phyloP scores from a whole-genome alignment of 1,284 basidiomycete species.

The Cutaneotrichosporon dermatis region DNA sequence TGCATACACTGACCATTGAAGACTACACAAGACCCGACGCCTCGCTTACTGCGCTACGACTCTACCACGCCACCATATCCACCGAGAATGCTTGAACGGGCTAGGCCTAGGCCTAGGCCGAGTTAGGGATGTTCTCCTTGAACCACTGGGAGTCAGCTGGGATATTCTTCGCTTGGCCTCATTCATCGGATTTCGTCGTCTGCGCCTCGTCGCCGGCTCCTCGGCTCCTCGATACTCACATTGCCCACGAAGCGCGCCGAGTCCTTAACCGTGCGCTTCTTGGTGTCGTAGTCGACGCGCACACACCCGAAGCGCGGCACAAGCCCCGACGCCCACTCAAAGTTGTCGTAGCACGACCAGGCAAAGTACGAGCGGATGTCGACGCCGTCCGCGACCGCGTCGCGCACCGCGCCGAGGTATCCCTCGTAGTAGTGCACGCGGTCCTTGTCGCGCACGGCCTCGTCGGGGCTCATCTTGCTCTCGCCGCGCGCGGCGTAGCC shows the following conservation, averaged over 20 bases:
- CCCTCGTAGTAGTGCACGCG: slow-evolving; percentile 66
- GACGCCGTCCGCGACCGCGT: slow-evolving; percentile 63
- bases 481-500: slow-evolving; percentile 70
- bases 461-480: slow-evolving; percentile 53
- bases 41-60: too few species aligned
- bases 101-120: too few species aligned
- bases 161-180: too few species aligned
- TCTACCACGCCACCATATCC: too few species aligned
- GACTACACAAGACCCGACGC: too few species aligned
- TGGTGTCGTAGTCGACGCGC: slow-evolving; percentile 57
- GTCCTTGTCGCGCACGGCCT: slow-evolving; percentile 57
- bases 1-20: too few species aligned
- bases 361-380: slow-evolving; percentile 66
- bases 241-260: slow-evolving; percentile 48
- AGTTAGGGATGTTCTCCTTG: slow-evolving; percentile 7
- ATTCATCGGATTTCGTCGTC: too few species aligned
- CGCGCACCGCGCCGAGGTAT: slow-evolving; percentile 58
- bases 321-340: slow-evolving; percentile 57
- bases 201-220: background rate
- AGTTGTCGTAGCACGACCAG: slow-evolving; percentile 57
- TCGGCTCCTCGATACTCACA: too few species aligned
- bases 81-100: too few species aligned
- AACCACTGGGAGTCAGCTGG: slow-evolving; percentile 9
- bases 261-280: slow-evolving; percentile 64
- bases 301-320: slow-evolving; percentile 39